Conservation (phyloP, 148 eudicot genomes). For the Oxyria digyna region DNA sequence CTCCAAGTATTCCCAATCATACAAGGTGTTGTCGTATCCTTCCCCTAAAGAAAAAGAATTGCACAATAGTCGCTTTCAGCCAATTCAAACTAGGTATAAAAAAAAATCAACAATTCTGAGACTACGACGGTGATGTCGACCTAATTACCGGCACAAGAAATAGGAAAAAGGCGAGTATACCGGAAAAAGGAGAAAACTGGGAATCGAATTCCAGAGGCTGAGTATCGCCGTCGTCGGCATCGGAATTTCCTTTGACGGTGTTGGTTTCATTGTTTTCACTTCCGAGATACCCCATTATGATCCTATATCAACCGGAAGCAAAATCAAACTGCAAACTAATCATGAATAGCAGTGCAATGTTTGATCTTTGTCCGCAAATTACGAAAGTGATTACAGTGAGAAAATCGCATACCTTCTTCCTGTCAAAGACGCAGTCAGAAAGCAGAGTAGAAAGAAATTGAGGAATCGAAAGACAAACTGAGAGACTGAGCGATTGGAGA, state of each 20-base stretch:
- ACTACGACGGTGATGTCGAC: too few species aligned
- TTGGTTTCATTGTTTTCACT: neutral
- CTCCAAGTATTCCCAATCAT: neutral
- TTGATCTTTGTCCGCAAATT: neutral
- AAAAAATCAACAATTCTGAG: neutral
- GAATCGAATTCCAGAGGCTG: neutral
- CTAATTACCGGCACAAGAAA: too few species aligned
- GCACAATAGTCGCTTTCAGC: too few species aligned
- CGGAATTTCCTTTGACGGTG: neutral
- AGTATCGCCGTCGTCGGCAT: neutral
- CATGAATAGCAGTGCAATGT: too few species aligned
- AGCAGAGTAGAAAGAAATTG: neutral
- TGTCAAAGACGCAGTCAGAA: neutral
- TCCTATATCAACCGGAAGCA: too few species aligned
- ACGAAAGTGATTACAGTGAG: neutral
- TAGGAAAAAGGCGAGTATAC: too few species aligned
- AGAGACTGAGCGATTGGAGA: neutral
- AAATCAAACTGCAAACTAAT: neutral
- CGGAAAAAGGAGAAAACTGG: neutral
- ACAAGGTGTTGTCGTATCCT: neutral
- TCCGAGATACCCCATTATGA: slow-evolving; percentile 1
- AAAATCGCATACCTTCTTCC: too few species aligned
- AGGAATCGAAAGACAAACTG: neutral
- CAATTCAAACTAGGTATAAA: neutral
- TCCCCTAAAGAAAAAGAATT: neutral